phyloP scores from a whole-genome alignment of 306 rosid species.

The Cercis canadensis region DNA sequence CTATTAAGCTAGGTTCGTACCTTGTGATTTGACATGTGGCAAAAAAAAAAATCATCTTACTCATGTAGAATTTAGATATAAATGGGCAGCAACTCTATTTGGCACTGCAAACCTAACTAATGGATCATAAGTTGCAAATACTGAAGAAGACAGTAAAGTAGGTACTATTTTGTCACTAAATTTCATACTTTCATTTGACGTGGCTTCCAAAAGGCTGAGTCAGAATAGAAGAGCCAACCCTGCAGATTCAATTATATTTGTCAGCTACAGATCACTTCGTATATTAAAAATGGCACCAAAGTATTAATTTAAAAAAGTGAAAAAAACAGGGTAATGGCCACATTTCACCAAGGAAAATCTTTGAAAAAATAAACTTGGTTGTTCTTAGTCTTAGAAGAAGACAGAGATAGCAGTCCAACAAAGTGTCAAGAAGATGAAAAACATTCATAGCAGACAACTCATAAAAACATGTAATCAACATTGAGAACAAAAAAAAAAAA shows the following conservation, averaged over 20 bases:
- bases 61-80: neutral
- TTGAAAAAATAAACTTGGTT: conserved; percentile 1
- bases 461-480: conserved; percentile 13
- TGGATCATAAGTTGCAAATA: conserved; percentile 1
- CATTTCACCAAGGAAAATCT: conserved; percentile 4
- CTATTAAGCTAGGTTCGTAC: no score
- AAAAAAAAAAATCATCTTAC: neutral
- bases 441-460: neutral
- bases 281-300: conserved; percentile 29
- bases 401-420: neutral
- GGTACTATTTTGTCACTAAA: conserved; percentile 21
- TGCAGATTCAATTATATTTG: conserved; percentile 40
- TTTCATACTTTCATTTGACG: conserved; percentile 84
- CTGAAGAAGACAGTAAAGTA: conserved; percentile 14
- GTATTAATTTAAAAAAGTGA: conserved; percentile 11
- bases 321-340: neutral
- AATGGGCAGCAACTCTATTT: neutral
- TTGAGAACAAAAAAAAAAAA: neutral
- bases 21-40: no score
- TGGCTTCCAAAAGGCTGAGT: conserved; percentile 88
- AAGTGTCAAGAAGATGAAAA: conserved; percentile 16
- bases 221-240: conserved; percentile 99
- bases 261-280: conserved; percentile 33
- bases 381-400: neutral
- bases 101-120: conserved; percentile 2